Evolutionary conservation across 805 yeast genomes (phyloP).

Genomic region (Alloascoidea hylecoeti): DNA sequence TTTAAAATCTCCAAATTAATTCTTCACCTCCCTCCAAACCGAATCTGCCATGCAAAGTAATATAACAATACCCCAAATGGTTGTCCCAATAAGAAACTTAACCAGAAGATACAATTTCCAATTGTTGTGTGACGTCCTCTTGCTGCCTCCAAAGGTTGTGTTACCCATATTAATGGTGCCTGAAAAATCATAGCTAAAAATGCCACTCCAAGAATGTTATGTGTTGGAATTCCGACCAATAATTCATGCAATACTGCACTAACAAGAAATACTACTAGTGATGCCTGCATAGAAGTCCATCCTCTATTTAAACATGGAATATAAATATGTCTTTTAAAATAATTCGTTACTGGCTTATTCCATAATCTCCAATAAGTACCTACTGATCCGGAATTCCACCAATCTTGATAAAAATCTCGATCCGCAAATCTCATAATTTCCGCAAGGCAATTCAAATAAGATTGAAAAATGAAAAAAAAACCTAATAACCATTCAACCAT

Average conservation of each 20-base stretch:
- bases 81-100: slow-evolving; percentile 28
- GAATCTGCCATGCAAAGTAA: slow-evolving; percentile 27
- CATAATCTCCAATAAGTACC: slow-evolving; percentile 31
- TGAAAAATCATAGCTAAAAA: slow-evolving; percentile 28
- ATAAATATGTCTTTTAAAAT: slow-evolving; percentile 27
- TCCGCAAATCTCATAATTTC: slow-evolving; percentile 29
- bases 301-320: slow-evolving; percentile 23
- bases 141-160: slow-evolving; percentile 20
- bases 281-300: slow-evolving; percentile 14
- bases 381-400: slow-evolving; percentile 37
- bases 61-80: slow-evolving; percentile 29
- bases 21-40: slow-evolving; percentile 10
- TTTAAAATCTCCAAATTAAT: too few relatives aligned
- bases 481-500: slow-evolving; percentile 28
- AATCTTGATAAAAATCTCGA: slow-evolving; percentile 29
- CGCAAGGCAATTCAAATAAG: slow-evolving; percentile 25
- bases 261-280: slow-evolving; percentile 23
- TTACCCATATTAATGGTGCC: slow-evolving; percentile 24
- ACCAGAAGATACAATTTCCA: slow-evolving; percentile 33
- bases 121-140: slow-evolving; percentile 23
- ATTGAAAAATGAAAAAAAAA: slow-evolving; percentile 27
- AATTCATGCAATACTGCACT: slow-evolving; percentile 31
- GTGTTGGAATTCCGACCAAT: slow-evolving; percentile 30
- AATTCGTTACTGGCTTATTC: slow-evolving; percentile 29
- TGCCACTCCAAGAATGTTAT: slow-evolving; percentile 29